Percentiles rank a stretch among this genome's conserved stretches.
phyloP scores from a whole-genome alignment of 805 yeast genomes.

The Groenewaldozyma salmanticensis region DNA sequence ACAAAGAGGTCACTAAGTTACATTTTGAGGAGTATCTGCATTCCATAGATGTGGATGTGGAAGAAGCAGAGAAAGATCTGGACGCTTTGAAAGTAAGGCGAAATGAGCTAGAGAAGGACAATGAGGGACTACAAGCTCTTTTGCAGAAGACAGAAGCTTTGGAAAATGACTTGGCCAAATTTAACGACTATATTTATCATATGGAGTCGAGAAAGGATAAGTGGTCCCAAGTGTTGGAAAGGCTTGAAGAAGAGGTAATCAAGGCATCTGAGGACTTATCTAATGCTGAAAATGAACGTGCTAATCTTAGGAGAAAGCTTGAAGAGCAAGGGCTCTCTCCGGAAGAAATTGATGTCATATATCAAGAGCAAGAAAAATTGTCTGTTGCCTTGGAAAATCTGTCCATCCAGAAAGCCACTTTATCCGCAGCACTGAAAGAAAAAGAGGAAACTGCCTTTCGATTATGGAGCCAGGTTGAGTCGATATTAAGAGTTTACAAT shows the following conservation, averaged over 20 bases:
- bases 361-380: slow-evolving; percentile 49
- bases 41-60: slow-evolving; percentile 40
- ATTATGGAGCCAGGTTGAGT: no score
- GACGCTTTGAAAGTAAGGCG: slow-evolving; percentile 32
- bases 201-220: slow-evolving; percentile 55
- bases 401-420: slow-evolving; percentile 36
- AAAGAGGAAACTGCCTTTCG: no score
- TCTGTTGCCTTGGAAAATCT: slow-evolving; percentile 43
- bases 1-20: slow-evolving; percentile 43
- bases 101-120: slow-evolving; percentile 35
- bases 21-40: slow-evolving; percentile 45
- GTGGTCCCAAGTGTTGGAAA: slow-evolving; percentile 53
- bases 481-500: no score
- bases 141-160: slow-evolving; percentile 52
- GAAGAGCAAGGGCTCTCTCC: slow-evolving; percentile 49
- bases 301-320: slow-evolving; percentile 37
- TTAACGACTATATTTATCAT: slow-evolving; percentile 58
- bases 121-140: slow-evolving; percentile 40
- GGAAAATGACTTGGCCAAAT: slow-evolving; percentile 60
- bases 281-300: slow-evolving; percentile 31
- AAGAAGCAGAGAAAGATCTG: slow-evolving; percentile 34
- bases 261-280: slow-evolving; percentile 35
- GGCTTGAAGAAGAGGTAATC: slow-evolving; percentile 45
- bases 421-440: slow-evolving; percentile 36
- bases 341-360: slow-evolving; percentile 52